Evolutionary conservation across 805 yeast genomes (phyloP), one percentile per base, ranked within the genome.

Genomic region (Sporopachydermia lactativora): DNA sequence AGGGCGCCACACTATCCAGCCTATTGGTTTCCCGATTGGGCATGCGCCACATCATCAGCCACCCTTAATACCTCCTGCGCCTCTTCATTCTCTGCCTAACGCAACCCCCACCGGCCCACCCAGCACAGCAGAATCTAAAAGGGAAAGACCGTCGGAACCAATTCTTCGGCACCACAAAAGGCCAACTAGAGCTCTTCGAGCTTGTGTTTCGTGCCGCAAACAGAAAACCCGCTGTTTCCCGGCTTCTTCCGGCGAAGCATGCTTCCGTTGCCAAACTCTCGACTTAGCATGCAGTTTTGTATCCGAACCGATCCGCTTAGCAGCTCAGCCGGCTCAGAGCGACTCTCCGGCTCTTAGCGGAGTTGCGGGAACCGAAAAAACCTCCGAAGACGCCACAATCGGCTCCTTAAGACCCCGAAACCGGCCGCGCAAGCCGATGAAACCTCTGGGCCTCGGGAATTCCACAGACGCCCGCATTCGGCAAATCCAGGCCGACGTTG

Each of bases 181-280:
- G 18, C 41, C 44, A 4, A 40, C 47, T 13, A 38, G 81, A 35
- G 72, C 77, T 0, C 48, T 68, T 1, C 61, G 59, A 39, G 81
- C 81, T 1, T 75, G 81, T 52, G 66, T 65, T 4, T 51, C 62
- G 4, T 75, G 81, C 50, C 61, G 80, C 36, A 65, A 62, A 39
- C 74, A 70, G 45, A 75, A 75, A 58, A 70, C 84, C 1, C 58
- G 81, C 43, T 79, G 86, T 47, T 69, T 76, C 50, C 69, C 77
- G 4, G 48, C 52, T 8, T 62, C 70, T 1, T 64, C 58, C 17
- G 61, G 66, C 14, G 54, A 59, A 5, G 62, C 73, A 2, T 78
- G 86, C 57, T 55, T 77, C 15, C 57, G 84, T 16, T 79, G 86
- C 50, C 57, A 63, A 1, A 72, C 77, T 3, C 55, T 76, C 34